phyloP scores from a whole-genome alignment of 805 yeast genomes.

The Wickerhamiella allomyrinae region DNA sequence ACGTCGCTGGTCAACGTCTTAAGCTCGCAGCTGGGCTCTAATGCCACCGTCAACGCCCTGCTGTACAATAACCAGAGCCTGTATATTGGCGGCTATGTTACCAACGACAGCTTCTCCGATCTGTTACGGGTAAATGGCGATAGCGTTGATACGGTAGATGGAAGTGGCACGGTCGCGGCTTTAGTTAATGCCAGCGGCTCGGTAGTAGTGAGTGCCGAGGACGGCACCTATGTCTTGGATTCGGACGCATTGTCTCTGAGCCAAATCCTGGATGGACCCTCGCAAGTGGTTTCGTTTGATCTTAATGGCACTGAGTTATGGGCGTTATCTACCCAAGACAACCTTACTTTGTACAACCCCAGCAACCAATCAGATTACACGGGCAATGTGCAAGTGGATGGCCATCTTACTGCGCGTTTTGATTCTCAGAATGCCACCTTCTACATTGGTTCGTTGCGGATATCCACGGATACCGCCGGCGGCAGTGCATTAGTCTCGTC shows the following conservation, averaged over 20 bases:
- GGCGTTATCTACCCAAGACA: conserved; percentile 15
- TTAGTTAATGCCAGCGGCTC: conserved; percentile 35
- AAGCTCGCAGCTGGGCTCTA: conserved; percentile 26
- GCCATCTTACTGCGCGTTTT: conserved; percentile 7
- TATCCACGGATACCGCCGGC: conserved; percentile 14
- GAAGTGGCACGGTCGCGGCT: conserved; percentile 28
- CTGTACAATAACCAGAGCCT: conserved; percentile 25
- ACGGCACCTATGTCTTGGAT: not conserved
- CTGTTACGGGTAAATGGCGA: conserved; percentile 2
- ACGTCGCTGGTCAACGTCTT: conserved; percentile 33
- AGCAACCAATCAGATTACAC: conserved; percentile 16
- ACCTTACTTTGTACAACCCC: conserved; percentile 7
- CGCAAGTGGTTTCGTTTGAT: conserved; percentile 10
- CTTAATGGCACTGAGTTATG: conserved; percentile 18
- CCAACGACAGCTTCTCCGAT: conserved; percentile 14
- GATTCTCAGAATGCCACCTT: conserved; percentile 8
- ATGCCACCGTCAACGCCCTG: conserved; percentile 29
- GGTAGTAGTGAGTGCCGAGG: conserved; percentile 14
- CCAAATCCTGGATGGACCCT: conserved; percentile 13
- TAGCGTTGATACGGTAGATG: conserved; percentile 9
- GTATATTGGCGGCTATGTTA: conserved; percentile 38
- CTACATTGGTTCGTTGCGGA: conserved; percentile 22
- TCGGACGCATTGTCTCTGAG: not conserved
- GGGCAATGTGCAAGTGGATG: conserved; percentile 3
- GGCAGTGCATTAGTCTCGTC: conserved; percentile 19